These are phyloP conservation scores for Rhytidhysteron rufulum DNA, from an alignment of 2,329 filamentous ascomycete genomes.

Conservation along the genomic window DNA sequence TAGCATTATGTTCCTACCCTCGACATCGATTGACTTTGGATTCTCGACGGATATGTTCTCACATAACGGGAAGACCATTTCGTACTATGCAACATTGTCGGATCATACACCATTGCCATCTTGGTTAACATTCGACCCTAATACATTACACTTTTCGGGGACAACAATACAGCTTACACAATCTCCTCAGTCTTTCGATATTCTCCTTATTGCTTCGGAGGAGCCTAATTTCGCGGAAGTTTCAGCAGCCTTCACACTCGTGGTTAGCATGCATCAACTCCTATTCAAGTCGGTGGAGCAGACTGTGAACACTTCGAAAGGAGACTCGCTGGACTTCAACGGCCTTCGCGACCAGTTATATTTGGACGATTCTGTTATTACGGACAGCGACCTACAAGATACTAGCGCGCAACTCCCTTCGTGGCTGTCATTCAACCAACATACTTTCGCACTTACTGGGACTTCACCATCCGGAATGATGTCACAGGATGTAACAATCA, in stretches of 20 bases:
- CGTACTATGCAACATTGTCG: slow-evolving; percentile 72
- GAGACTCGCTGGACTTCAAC: slow-evolving; percentile 25
- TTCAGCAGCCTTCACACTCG: slow-evolving; percentile 64
- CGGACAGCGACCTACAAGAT: slow-evolving; percentile 48
- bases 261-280: slow-evolving; percentile 68
- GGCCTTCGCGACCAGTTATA: slow-evolving; percentile 29
- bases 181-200: slow-evolving; percentile 67
- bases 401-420: slow-evolving; percentile 55
- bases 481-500: slow-evolving; percentile 61
- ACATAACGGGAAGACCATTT: slow-evolving; percentile 51
- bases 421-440: slow-evolving; percentile 66
- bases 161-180: slow-evolving; percentile 63
- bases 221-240: slow-evolving; percentile 71
- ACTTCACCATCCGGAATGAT: slow-evolving; percentile 57
- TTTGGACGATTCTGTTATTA: slow-evolving; percentile 40
- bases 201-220: slow-evolving; percentile 75
- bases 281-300: slow-evolving; percentile 52
- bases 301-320: slow-evolving; percentile 29
- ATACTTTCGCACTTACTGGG: slow-evolving; percentile 61
- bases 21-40: slow-evolving; percentile 38
- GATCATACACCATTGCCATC: slow-evolving; percentile 81
- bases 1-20: slow-evolving; percentile 45
- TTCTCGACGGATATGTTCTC: slow-evolving; percentile 57
- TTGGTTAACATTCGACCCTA: slow-evolving; percentile 73
- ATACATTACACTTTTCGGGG: slow-evolving; percentile 65